phyloP scores from a whole-genome alignment of 805 yeast species.

The Kazachstania bromeliacearum region DNA sequence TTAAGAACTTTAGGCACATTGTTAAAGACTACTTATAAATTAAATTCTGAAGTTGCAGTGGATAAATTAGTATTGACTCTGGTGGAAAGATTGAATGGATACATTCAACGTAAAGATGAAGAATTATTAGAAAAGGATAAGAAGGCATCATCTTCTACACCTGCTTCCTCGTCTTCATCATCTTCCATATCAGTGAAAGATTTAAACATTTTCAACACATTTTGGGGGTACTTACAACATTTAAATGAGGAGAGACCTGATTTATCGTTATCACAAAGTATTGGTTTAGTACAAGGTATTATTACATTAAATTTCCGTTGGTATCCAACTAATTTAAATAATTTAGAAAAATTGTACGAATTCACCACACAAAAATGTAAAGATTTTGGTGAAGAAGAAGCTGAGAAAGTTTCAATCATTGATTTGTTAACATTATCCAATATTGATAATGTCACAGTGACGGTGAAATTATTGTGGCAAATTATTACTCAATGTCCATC shows the following conservation, averaged over 20 bases:
- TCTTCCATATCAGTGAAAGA: too few relatives aligned
- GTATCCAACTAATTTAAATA: conserved; percentile 51
- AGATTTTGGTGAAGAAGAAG: conserved; percentile 22
- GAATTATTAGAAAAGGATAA: conserved; percentile 3
- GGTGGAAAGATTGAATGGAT: conserved; percentile 49
- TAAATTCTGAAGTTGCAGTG: conserved; percentile 64
- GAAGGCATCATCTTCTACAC: too few relatives aligned
- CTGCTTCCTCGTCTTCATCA: too few relatives aligned
- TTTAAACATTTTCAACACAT: conserved; percentile 44
- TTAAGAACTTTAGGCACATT: conserved; percentile 59
- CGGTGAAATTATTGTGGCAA: not conserved
- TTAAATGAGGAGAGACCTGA: conserved; percentile 52
- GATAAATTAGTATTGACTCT: conserved; percentile 59
- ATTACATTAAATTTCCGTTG: conserved; percentile 54
- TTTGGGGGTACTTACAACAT: conserved; percentile 55
- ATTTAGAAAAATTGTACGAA: conserved; percentile 52
- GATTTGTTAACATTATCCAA: conserved; percentile 14
- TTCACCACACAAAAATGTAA: conserved; percentile 38
- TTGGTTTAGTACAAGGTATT: conserved; percentile 56
- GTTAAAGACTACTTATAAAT: conserved; percentile 52
- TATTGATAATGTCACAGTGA: not conserved
- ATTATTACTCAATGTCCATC: conserved; percentile 19
- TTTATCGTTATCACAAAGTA: conserved; percentile 55
- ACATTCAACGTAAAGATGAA: conserved; percentile 6
- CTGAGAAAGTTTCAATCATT: conserved; percentile 12